Evolutionary conservation across 805 yeast species (phyloP).

Genomic region (Kodamaea kakaduensis): DNA sequence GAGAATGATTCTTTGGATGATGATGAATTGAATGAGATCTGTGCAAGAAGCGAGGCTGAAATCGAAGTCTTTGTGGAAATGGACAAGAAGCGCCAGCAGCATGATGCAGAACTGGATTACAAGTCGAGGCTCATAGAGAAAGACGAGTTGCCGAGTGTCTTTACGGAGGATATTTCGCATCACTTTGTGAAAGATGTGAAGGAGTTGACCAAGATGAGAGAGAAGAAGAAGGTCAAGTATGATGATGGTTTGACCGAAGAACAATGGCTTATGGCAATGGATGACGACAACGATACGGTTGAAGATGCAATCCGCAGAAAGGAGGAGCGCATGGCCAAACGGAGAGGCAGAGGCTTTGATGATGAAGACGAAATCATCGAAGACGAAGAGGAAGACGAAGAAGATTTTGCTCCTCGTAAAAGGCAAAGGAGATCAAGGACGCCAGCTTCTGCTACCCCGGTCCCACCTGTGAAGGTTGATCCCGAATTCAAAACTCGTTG

Average conservation of each 20-base stretch:
- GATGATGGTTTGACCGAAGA: slow-evolving; percentile 46
- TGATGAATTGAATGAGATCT: slow-evolving; percentile 66
- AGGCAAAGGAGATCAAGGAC: slow-evolving; percentile 11
- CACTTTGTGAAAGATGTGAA: slow-evolving; percentile 24
- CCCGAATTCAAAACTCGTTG: slow-evolving; percentile 23
- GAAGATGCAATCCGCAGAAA: slow-evolving; percentile 57
- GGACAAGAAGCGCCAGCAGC: slow-evolving; percentile 52
- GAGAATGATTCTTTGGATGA: slow-evolving; percentile 57
- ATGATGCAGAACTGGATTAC: slow-evolving; percentile 20
- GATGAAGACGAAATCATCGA: slow-evolving; percentile 22
- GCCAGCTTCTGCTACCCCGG: slow-evolving; percentile 10
- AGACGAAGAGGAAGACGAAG: slow-evolving; percentile 23
- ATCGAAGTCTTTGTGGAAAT: slow-evolving; percentile 50
- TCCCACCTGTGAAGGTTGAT: slow-evolving; percentile 7
- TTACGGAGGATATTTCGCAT: slow-evolving; percentile 26
- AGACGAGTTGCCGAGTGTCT: slow-evolving; percentile 23
- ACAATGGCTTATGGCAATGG: slow-evolving; percentile 59
- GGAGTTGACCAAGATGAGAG: slow-evolving; percentile 25
- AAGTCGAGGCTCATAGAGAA: slow-evolving; percentile 19
- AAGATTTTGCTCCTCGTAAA: slow-evolving; percentile 20
- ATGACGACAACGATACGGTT: slow-evolving; percentile 61
- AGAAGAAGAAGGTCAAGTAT: slow-evolving; percentile 25
- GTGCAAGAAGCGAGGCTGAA: slow-evolving; percentile 67
- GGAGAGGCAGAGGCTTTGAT: slow-evolving; percentile 27
- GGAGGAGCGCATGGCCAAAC: slow-evolving; percentile 38